Conservation (phyloP, 257 asterid species). For the Forsythia suspensa region DNA sequence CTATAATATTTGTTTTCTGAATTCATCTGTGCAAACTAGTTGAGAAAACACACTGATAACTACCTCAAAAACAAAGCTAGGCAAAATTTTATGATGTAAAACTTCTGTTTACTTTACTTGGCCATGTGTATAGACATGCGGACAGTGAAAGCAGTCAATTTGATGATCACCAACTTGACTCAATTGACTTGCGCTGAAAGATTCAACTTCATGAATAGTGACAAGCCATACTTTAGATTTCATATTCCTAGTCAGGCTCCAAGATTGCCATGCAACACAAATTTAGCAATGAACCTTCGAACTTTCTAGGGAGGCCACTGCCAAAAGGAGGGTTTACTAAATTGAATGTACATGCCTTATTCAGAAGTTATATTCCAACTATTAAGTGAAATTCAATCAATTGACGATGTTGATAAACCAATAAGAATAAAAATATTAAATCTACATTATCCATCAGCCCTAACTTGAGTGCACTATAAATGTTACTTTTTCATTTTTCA, state of each 20-base stretch:
- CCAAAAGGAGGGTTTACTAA: no score
- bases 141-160: neutral
- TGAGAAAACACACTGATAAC: neutral
- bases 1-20: neutral
- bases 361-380: no score
- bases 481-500: neutral
- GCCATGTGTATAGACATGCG: neutral
- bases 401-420: neutral
- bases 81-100: neutral
- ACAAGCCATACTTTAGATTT: neutral
- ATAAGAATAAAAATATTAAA: neutral
- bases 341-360: neutral
- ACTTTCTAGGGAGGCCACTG: no score
- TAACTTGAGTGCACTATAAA: neutral
- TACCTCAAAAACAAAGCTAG: neutral
- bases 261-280: neutral
- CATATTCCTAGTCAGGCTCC: neutral
- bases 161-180: neutral
- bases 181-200: neutral
- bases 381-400: neutral
- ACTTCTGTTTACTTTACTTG: neutral
- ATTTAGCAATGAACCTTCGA: no score
- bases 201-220: neutral
- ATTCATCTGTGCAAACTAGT: neutral
- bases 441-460: neutral